Conservation (phyloP, 139 green algal genomes). For the Zygnema circumcarinatum region DNA sequence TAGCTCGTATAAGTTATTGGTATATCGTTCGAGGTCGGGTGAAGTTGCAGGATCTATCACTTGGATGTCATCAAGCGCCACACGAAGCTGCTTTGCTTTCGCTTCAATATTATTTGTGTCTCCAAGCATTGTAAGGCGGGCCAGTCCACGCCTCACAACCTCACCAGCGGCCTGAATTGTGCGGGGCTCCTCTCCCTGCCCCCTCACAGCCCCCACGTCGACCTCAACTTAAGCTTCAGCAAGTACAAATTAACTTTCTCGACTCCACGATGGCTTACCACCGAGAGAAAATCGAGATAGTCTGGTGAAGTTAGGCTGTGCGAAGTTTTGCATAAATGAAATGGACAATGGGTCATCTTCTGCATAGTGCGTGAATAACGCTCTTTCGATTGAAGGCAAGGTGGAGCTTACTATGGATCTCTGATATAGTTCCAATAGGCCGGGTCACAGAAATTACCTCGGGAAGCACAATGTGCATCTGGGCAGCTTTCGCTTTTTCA, state of each 20-base stretch:
- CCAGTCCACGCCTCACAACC: slow-evolving; percentile 69
- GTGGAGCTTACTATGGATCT: too few relatives aligned
- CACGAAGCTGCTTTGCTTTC: slow-evolving; percentile 56
- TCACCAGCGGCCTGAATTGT: slow-evolving; percentile 77
- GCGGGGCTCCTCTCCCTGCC: slow-evolving; percentile 68
- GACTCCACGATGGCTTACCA: too few relatives aligned
- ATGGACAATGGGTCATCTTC: too few relatives aligned
- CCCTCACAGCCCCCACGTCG: neutral
- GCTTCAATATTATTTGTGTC: slow-evolving; percentile 62
- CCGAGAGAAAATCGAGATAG: too few relatives aligned
- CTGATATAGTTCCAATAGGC: too few relatives aligned
- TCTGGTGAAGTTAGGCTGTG: too few relatives aligned
- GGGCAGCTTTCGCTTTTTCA: slow-evolving; percentile 67
- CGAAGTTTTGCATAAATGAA: too few relatives aligned
- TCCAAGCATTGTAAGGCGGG: slow-evolving; percentile 81
- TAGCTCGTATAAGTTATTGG: slow-evolving; percentile 22
- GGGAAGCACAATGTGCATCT: slow-evolving; percentile 84
- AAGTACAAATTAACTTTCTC: too few relatives aligned
- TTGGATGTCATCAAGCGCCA: slow-evolving; percentile 71
- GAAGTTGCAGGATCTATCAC: slow-evolving; percentile 70
- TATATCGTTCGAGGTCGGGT: slow-evolving; percentile 42
- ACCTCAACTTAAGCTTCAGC: too few relatives aligned
- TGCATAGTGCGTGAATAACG: too few relatives aligned
- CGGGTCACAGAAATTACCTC: too few relatives aligned
- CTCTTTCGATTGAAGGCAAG: too few relatives aligned